Conservation (phyloP, 2,329 filamentous ascomycete species). For the Boeremia exigua region DNA sequence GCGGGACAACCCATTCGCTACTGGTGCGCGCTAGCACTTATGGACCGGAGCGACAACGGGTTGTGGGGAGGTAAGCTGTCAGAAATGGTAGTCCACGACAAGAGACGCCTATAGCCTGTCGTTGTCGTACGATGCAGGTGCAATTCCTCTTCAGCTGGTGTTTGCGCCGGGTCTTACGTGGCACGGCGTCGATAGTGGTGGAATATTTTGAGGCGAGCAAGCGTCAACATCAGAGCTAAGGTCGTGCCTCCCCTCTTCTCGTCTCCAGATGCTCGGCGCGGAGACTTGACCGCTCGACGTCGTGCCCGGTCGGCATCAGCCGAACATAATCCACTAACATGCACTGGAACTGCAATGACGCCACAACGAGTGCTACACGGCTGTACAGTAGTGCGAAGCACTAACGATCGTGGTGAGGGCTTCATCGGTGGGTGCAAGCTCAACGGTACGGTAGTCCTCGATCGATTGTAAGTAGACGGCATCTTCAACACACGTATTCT, state of each 20-base stretch:
- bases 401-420: neutral
- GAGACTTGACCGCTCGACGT: neutral
- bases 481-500: neutral
- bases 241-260: conserved; percentile 8
- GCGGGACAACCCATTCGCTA: conserved; percentile 14
- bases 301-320: conserved; percentile 8
- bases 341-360: neutral
- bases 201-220: conserved; percentile 8
- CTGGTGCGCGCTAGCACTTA: conserved; percentile 16
- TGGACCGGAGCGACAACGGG: conserved; percentile 10
- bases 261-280: conserved; percentile 12
- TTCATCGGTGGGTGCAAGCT: neutral
- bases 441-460: neutral
- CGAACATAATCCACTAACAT: neutral
- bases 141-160: conserved; percentile 11
- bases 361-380: neutral
- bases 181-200: conserved; percentile 6
- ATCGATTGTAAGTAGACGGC: neutral
- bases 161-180: conserved; percentile 14
- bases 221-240: conserved; percentile 10
- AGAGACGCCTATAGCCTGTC: conserved; percentile 11
- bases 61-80: conserved; percentile 11
- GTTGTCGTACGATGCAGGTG: conserved; percentile 33
- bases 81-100: conserved; percentile 29
- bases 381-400: neutral